These are phyloP conservation scores for Salisapilia sapeloensis DNA, from an alignment of 352 stramenopile species.

Conservation along the genomic window DNA sequence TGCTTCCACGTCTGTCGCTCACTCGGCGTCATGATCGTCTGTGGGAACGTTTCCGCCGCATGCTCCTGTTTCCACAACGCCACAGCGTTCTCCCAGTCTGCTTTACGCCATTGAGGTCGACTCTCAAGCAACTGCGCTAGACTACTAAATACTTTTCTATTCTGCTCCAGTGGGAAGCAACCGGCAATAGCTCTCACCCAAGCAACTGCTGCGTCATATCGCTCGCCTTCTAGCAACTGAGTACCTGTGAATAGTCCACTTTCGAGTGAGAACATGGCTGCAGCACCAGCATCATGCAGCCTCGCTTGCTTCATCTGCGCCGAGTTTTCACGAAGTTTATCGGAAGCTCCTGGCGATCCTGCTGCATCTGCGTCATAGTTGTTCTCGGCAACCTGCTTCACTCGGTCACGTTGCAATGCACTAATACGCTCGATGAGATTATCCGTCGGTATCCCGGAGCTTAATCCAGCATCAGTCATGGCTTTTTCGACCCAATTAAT, in stretches of 20 bases:
- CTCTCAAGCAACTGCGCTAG: conserved; percentile 17
- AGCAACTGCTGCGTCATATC: conserved; percentile 36
- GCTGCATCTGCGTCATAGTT: too few relatives aligned
- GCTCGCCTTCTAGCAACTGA: conserved; percentile 35
- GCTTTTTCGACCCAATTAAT: conserved; percentile 47
- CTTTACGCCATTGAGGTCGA: conserved; percentile 25
- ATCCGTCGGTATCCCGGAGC: conserved; percentile 25
- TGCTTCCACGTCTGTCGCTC: conserved; percentile 25
- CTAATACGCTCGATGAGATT: conserved; percentile 25
- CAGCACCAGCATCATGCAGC: conserved; percentile 44
- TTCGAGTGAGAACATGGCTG: conserved; percentile 49
- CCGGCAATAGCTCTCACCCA: conserved; percentile 43
- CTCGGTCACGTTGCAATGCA: conserved; percentile 20
- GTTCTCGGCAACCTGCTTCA: conserved; percentile 3
- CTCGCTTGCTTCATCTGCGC: conserved; percentile 47
- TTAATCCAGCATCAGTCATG: conserved; percentile 27
- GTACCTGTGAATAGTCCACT: conserved; percentile 55
- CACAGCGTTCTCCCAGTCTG: conserved; percentile 43
- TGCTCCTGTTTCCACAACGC: conserved; percentile 33
- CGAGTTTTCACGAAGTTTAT: conserved; percentile 19
- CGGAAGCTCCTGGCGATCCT: conserved; percentile 5
- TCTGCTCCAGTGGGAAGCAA: conserved; percentile 48
- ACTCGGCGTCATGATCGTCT: conserved; percentile 32
- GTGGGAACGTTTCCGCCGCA: conserved; percentile 29
- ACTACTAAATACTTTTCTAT: conserved; percentile 24